Percentiles rank a stretch among this genome's conserved stretches.
These are phyloP conservation scores for Sedum album DNA, from an alignment of 164 flowering plant genomes.

Conservation along the genomic window DNA sequence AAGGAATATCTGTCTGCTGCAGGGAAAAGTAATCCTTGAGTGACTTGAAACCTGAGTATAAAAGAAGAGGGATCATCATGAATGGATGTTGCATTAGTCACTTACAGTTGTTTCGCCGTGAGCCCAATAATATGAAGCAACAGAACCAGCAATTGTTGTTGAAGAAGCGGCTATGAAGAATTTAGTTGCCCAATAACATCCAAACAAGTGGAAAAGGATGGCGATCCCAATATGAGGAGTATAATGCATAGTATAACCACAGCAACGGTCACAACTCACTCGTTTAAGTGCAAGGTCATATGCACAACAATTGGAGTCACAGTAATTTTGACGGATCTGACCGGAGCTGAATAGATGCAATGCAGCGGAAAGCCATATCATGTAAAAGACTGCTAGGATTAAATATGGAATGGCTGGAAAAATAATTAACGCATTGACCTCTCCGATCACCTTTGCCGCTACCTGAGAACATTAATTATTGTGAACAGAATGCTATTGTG, in stretches of 20 bases:
- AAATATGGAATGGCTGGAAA: constrained; percentile 81
- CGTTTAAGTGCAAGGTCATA: constrained; percentile 57
- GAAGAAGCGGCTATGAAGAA: constrained; percentile 77
- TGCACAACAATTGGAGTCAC: constrained; percentile 75
- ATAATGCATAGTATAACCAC: constrained; percentile 79
- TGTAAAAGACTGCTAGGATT: constrained; percentile 75
- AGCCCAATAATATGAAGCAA: constrained; percentile 98
- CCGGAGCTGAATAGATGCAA: constrained; percentile 87
- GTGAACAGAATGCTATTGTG: not conserved
- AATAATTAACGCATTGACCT: constrained; percentile 82
- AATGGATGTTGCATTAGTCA: not conserved
- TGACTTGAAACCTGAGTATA: constrained; percentile 7
- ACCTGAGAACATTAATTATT: constrained; percentile 40
- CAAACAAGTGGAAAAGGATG: constrained; percentile 83
- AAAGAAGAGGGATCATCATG: not conserved
- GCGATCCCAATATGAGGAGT: constrained; percentile 78
- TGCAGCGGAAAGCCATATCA: constrained; percentile 89
- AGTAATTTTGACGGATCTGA: constrained; percentile 53
- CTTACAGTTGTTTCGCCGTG: constrained; percentile 78
- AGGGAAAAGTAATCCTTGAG: not conserved
- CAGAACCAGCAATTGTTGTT: constrained; percentile 93
- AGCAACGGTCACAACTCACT: constrained; percentile 76
- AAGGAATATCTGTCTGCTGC: constrained; percentile 69
- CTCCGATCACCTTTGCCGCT: constrained; percentile 96
- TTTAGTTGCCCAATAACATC: constrained; percentile 92